phyloP scores from a whole-genome alignment of 2,329 filamentous ascomycete species.

The Trichothecium sympodiale region DNA sequence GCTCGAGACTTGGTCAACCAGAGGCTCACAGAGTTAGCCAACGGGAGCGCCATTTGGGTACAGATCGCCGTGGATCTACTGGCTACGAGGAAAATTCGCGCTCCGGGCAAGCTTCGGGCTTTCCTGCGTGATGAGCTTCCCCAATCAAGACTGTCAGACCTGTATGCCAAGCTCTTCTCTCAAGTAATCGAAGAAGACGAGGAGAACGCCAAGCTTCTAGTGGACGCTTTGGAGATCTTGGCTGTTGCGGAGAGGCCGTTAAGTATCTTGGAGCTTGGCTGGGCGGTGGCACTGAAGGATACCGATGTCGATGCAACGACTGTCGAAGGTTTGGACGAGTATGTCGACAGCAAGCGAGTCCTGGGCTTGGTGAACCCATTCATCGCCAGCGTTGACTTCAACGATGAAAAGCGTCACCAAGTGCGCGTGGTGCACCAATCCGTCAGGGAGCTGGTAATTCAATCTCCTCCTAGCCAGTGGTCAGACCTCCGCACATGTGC shows the following conservation, averaged over 20 bases:
- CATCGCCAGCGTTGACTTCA: conserved; percentile 7
- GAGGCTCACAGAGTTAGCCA: conserved; percentile 1
- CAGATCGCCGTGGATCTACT: conserved; percentile 1
- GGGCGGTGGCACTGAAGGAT: conserved; percentile 9
- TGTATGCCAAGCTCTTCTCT: conserved; percentile 8
- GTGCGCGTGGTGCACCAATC: conserved; percentile 10
- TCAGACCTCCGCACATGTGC: too few species aligned
- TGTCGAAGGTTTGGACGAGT: conserved; percentile 7
- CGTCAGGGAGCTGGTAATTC: conserved; percentile 8
- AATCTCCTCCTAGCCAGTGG: too few species aligned
- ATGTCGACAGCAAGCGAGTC: conserved; percentile 15
- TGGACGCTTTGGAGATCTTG: conserved; percentile 12
- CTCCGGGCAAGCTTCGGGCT: too few species aligned
- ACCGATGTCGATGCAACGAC: conserved; percentile 9
- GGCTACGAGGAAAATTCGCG: neutral
- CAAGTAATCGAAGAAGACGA: conserved; percentile 7
- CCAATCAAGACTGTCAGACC: conserved; percentile 4
- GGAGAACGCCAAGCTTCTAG: conserved; percentile 5
- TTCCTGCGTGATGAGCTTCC: too few species aligned
- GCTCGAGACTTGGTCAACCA: neutral
- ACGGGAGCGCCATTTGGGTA: conserved; percentile 3
- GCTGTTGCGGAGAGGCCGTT: conserved; percentile 14
- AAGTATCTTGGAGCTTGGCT: conserved; percentile 17
- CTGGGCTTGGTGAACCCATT: conserved; percentile 11
- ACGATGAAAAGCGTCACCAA: conserved; percentile 8